Evolutionary conservation across 2,329 filamentous ascomycete species (phyloP).

Genomic region (Ceratocystis papillata): DNA sequence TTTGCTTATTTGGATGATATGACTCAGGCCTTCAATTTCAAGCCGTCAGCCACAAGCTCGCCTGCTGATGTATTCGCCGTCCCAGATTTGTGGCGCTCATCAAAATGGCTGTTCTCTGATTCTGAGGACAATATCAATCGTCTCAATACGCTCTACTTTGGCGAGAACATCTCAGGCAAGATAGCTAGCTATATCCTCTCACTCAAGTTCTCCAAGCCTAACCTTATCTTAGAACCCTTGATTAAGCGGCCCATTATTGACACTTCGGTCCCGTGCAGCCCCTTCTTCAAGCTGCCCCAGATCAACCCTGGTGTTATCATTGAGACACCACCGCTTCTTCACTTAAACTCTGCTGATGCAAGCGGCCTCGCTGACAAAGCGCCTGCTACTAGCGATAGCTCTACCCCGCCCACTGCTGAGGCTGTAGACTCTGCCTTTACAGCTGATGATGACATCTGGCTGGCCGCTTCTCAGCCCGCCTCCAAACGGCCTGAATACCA

Average conservation of each 20-base stretch:
- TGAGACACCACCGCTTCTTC: slow-evolving; percentile 6
- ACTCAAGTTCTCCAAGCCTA: slow-evolving; percentile 27
- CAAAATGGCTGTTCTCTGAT: slow-evolving; percentile 38
- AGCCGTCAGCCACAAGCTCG: background rate
- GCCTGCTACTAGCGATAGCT: background rate
- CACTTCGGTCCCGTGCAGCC: slow-evolving; percentile 19
- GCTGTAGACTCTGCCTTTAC: background rate
- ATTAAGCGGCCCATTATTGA: slow-evolving; percentile 14
- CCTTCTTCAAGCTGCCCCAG: slow-evolving; percentile 22
- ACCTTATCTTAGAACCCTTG: slow-evolving; percentile 3
- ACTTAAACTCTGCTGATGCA: background rate
- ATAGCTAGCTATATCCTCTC: no score
- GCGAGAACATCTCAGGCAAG: slow-evolving; percentile 30
- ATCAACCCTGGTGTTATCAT: slow-evolving; percentile 20
- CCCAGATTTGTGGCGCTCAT: slow-evolving; percentile 49
- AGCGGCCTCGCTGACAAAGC: background rate
- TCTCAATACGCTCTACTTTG: slow-evolving; percentile 36
- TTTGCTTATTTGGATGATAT: background rate
- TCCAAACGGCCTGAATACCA: slow-evolving; percentile 38
- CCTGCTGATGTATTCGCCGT: slow-evolving; percentile 51
- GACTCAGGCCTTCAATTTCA: background rate
- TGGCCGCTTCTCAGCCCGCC: slow-evolving; percentile 32
- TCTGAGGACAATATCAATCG: slow-evolving; percentile 28
- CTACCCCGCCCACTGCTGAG: background rate
- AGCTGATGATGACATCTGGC: slow-evolving; percentile 38